Evolutionary conservation across 1,284 basidiomycete genomes (phyloP).

Genomic region (Ceratobasidium sp.): DNA sequence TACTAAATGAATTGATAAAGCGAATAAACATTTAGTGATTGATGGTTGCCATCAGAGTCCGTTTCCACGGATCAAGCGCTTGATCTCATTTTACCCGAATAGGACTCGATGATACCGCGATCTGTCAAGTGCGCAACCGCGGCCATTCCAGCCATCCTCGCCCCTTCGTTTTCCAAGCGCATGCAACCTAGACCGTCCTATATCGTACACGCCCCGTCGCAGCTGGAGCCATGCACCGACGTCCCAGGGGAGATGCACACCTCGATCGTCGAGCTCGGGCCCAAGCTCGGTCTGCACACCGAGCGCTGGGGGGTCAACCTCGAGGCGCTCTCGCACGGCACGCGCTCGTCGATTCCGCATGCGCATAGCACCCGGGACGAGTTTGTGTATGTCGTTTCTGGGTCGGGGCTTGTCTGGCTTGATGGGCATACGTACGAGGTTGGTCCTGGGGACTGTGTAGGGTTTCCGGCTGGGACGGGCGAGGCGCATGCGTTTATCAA

Average conservation of each 20-base stretch:
- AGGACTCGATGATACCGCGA: constrained; percentile 15
- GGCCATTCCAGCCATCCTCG: no score
- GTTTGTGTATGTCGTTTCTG: constrained; percentile 50
- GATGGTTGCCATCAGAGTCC: constrained; percentile 2
- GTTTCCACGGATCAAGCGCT: constrained; percentile 27
- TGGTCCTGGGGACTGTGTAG: constrained; percentile 50
- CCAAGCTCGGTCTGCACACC: constrained; percentile 18
- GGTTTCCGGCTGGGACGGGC: constrained; percentile 51
- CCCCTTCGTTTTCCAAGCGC: background rate
- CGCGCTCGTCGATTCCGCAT: constrained; percentile 49
- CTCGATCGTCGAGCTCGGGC: constrained; percentile 5
- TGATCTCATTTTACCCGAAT: background rate
- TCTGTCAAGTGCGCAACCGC: constrained; percentile 4
- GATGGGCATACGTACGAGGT: constrained; percentile 49
- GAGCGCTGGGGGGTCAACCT: constrained; percentile 49
- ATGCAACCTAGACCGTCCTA: background rate
- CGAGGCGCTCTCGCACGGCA: constrained; percentile 50
- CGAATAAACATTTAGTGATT: constrained; percentile 32
- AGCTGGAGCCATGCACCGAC: constrained; percentile 13
- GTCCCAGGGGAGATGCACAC: constrained; percentile 42
- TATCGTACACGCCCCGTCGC: constrained; percentile 10
- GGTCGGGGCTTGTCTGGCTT: constrained; percentile 50
- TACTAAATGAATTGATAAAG: constrained; percentile 3
- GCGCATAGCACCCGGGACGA: constrained; percentile 50
- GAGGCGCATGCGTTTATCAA: constrained; percentile 51